A percentile compares a stretch with the other conserved stretches of the same genome.
Evolutionary conservation across 129 eudicot genomes (phyloP).

Genomic region (Artemisia argyi): DNA sequence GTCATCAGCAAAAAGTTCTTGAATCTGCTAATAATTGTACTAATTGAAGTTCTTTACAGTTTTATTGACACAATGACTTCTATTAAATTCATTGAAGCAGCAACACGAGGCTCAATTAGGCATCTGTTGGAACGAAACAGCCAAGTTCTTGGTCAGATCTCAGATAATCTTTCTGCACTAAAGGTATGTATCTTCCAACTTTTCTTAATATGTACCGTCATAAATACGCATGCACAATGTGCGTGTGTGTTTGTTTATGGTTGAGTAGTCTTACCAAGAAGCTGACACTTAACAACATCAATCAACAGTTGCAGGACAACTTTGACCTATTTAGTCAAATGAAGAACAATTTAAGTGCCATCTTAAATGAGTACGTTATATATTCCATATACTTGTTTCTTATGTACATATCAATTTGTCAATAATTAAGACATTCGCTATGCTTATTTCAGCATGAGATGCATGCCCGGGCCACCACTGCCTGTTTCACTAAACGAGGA

Average conservation of each 20-base stretch:
- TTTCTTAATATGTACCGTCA: not conserved
- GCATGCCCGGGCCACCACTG: slow-evolving; percentile 74
- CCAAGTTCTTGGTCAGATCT: slow-evolving; percentile 64
- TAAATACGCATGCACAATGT: not conserved
- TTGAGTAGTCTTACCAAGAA: not conserved
- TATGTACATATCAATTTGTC: not conserved
- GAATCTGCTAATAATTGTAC: not conserved
- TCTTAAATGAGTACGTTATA: slow-evolving; percentile 57
- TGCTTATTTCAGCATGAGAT: slow-evolving; percentile 67
- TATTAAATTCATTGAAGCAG: slow-evolving; percentile 38
- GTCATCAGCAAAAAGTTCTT: not conserved
- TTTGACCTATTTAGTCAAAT: slow-evolving; percentile 60
- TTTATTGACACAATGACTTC: slow-evolving; percentile 17
- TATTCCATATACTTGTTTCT: slow-evolving; percentile 12
- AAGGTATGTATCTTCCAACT: slow-evolving; percentile 43
- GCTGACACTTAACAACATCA: slow-evolving; percentile 24
- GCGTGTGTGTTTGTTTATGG: not conserved
- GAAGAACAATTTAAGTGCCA: slow-evolving; percentile 66
- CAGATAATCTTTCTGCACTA: slow-evolving; percentile 55
- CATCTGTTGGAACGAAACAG: slow-evolving; percentile 67
- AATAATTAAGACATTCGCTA: not conserved
- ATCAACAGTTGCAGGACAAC: slow-evolving; percentile 76
- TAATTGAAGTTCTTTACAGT: not conserved
- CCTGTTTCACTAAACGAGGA: slow-evolving; percentile 65
- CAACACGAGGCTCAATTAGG: slow-evolving; percentile 52